Base-by-base conservation (phyloP, 306 rosid genomes). In the Phaseolus lunatus region DNA sequence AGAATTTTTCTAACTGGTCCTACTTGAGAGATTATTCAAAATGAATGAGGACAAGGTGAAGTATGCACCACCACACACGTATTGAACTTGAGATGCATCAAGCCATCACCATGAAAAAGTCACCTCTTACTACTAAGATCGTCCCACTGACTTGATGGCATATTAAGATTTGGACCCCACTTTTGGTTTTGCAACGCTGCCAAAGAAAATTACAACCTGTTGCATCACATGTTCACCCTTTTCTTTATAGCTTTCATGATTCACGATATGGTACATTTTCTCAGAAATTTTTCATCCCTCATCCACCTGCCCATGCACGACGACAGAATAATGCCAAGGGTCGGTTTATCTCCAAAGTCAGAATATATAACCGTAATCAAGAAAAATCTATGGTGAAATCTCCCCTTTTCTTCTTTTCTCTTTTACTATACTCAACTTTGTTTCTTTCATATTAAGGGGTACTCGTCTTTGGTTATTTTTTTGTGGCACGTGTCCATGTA, bases 161-260 rank as follows among this genome's bases (percentile, higher is more conserved):
- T 67, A 73, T 79, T 64, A 16, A 64, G 27, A 45, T 45, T n/a
- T 67, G 83, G 83, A 83, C 83, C 86, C 83, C 80, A 66, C 80
- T 15, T 0, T 73, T 16, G 15, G 63, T 62, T 53, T 66, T 27
- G 79, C 7, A 29, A 66, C 43, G 72, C 76, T 67, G 44, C 80
- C 77, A 57, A 73, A 66, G 73, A 35, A 41, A 56, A 66, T 81
- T 81, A 78, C 74, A 67, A 81, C 70, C 83, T 81, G 77, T 71
- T 64, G 58, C 78, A 39, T 74, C 83, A 58, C 87, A 72, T 71
- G 82, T 63, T 84, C 68, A 23, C 67, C 35, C 37, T 54, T 33
- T 26, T 16, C 72, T 71, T 52, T 61, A 54, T 43, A 29, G 81
- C 73, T 59, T 65, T 73, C 76, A 67, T 78, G 47, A 73, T 67